Conservation (phyloP, 768 basidiomycete genomes). For the Termitomyces sp. region DNA sequence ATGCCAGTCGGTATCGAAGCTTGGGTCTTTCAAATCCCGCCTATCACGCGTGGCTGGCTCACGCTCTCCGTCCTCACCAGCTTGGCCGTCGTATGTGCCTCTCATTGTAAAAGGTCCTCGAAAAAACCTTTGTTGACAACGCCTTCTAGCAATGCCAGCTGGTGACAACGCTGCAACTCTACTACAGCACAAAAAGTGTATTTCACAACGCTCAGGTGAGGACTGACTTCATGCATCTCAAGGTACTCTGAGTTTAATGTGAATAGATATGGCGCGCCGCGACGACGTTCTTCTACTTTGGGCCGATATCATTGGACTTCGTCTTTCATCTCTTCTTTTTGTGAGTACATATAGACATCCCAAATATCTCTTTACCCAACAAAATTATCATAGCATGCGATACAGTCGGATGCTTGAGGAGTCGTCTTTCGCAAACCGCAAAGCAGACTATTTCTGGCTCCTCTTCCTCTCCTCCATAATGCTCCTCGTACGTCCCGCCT, state of each 20-base stretch:
- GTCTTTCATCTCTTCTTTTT: constrained; percentile 99
- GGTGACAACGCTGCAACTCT: constrained; percentile 87
- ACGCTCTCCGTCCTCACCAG: constrained; percentile 75
- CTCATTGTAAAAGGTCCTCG: background rate
- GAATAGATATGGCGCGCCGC: constrained; percentile 79
- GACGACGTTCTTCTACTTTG: constrained; percentile 97
- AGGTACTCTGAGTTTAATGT: background rate
- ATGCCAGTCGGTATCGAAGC: constrained; percentile 88
- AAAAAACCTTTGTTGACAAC: background rate
- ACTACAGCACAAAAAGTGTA: constrained; percentile 85
- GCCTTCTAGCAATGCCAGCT: constrained; percentile 80
- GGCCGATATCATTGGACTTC: constrained; percentile 88
- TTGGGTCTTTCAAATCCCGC: constrained; percentile 90
- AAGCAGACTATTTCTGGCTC: constrained; percentile 95
- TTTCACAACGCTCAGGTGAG: constrained; percentile 79
- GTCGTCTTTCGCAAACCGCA: constrained; percentile 87
- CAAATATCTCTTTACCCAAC: background rate
- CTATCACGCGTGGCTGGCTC: constrained; percentile 87
- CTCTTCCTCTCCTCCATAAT: constrained; percentile 79
- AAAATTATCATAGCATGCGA: constrained; percentile 69
- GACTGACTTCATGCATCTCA: background rate
- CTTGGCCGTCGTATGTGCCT: constrained; percentile 78
- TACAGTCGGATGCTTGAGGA: constrained; percentile 97
- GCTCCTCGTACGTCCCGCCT: constrained; percentile 64
- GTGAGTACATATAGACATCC: constrained; percentile 46